These are phyloP conservation scores for Aspergillus wentii DNA, from an alignment of 495 filamentous ascomycete species.

Conservation along the genomic window DNA sequence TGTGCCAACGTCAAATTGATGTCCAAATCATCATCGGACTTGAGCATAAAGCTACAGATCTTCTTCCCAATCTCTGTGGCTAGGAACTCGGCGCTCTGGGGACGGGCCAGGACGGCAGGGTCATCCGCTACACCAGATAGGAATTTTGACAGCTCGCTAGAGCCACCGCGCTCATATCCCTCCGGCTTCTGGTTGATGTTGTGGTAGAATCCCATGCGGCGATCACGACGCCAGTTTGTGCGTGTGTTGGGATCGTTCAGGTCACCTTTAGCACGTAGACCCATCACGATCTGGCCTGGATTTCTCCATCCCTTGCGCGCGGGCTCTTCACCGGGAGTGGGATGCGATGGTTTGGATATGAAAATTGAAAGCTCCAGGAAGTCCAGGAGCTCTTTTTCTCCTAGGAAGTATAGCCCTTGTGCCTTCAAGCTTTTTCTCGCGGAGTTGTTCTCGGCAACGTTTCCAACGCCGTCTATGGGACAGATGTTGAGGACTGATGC, in stretches of 20 bases:
- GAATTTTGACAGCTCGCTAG: conserved; percentile 9
- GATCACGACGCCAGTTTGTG: conserved; percentile 16
- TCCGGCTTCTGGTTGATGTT: conserved; percentile 7
- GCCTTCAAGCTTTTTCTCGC: background rate
- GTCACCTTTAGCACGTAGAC: background rate
- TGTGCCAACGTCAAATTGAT: conserved; percentile 28
- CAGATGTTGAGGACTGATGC: conserved; percentile 27
- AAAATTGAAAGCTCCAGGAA: background rate
- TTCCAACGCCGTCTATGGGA: conserved; percentile 20
- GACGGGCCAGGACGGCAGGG: background rate
- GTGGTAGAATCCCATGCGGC: conserved; percentile 21
- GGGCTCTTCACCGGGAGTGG: background rate
- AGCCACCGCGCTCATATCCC: background rate
- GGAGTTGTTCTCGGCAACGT: background rate
- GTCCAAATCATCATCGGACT: conserved; percentile 20
- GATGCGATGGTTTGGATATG: conserved; percentile 4
- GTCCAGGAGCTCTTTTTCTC: background rate
- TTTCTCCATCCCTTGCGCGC: background rate
- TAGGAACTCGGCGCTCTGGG: conserved; percentile 25
- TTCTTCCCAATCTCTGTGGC: conserved; percentile 40
- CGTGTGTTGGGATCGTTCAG: conserved; percentile 6
- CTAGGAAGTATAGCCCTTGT: background rate
- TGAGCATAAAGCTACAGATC: conserved; percentile 22
- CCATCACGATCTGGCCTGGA: background rate
- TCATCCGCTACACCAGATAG: conserved; percentile 6